These are phyloP conservation scores for Dendrocalamus latiflorus DNA, from an alignment of 202 grass and related monocot genomes.

Conservation along the genomic window DNA sequence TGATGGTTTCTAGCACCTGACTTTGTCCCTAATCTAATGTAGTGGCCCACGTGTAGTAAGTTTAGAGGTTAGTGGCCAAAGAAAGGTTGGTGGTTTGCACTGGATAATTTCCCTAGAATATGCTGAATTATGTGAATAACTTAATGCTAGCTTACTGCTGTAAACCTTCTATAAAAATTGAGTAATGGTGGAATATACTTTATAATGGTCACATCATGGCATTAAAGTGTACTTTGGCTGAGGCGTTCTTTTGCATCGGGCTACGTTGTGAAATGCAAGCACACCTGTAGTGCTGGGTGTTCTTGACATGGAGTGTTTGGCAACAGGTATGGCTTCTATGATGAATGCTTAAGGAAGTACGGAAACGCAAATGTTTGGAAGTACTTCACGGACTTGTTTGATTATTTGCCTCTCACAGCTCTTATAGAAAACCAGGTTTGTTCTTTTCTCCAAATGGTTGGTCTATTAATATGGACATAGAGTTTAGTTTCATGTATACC, in stretches of 20 bases:
- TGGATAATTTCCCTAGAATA: neutral
- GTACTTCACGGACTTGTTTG: slow-evolving; percentile 81
- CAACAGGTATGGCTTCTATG: slow-evolving; percentile 79
- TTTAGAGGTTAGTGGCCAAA: neutral
- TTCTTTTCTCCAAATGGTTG: slow-evolving; percentile 17
- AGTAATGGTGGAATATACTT: neutral
- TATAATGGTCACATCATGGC: neutral
- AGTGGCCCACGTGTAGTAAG: neutral
- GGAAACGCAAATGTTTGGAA: slow-evolving; percentile 93
- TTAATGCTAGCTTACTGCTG: neutral
- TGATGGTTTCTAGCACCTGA: neutral
- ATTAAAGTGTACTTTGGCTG: neutral
- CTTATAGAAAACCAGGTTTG: slow-evolving; percentile 76
- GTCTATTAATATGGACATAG: neutral
- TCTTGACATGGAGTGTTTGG: slow-evolving; percentile 37
- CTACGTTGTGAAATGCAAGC: slow-evolving; percentile 19
- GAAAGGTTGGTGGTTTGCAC: neutral
- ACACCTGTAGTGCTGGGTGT: neutral
- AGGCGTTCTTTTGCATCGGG: neutral
- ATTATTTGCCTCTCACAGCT: slow-evolving; percentile 85
- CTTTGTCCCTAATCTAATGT: neutral
- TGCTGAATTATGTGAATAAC: neutral
- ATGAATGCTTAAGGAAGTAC: slow-evolving; percentile 83
- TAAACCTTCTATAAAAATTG: neutral
- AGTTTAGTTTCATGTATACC: neutral